Base-by-base conservation (phyloP, 169 alveolate species). In the Plasmodium vivax region DNA sequence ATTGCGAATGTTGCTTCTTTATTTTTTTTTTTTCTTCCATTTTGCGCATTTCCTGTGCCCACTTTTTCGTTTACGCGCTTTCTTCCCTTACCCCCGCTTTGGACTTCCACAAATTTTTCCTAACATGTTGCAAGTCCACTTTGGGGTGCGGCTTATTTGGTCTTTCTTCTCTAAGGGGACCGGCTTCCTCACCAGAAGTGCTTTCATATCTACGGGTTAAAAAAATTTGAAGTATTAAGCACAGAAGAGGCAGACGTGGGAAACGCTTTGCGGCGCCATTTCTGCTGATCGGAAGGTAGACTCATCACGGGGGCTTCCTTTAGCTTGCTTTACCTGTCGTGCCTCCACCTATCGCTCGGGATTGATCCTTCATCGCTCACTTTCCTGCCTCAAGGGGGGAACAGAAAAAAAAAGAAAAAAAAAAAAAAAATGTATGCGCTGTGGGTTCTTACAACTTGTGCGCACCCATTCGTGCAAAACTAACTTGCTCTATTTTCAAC, bases 31-130 rank as follows among this genome's bases (percentile, higher is more conserved):
- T 1, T 74, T 74, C 56, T 45, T 16, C 62, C 62, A 12, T 3
- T 51, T 51, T 51, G 62, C 56, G n/a, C 77, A 27, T 9, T 27
- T 68, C 19, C 9, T 30, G 16, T 68, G 41, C 7, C n/a, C 77
- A 68, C 38, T 30, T 27, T 68, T 68, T 23, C n/a, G 38, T 68
- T 68, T 32, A 84, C 54, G 38, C 51, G 54, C 51, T 16, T 80
- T 27, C 32, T 68, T 41, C 16, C 16, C 74, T 81, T 82, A 91
- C 95, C 74, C 95, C 95, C 16, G 95, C 95, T 58, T 91, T 91
- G 9, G 95, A 91, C 62, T 82, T 91, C 95, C 95, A 91, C 45
- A 72, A 82, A 91, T 82, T 91, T 82, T 81, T 82, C 81, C 92
- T 82, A 30, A 91, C 36, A 14, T 82, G 56, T n/a, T 41, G 38